A percentile compares a stretch with the other conserved stretches of the same genome.
These are phyloP conservation scores for Leptomonas seymouri DNA, from an alignment of 208 protist species.

Conservation along the genomic window DNA sequence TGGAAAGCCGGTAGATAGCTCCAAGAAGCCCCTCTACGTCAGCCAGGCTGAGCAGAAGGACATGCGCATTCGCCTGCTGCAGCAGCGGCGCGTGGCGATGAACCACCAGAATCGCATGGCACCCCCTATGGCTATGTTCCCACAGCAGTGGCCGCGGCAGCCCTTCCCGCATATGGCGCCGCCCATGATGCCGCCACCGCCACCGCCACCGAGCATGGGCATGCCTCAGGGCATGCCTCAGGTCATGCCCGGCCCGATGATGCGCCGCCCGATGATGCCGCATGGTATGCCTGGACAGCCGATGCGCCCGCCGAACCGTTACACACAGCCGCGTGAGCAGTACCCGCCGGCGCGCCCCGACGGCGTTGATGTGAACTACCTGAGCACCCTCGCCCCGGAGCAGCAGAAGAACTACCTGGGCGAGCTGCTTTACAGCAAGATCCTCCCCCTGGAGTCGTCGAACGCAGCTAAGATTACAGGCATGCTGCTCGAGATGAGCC, in stretches of 20 bases:
- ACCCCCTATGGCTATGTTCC: constrained; percentile 37
- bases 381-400: constrained; percentile 59
- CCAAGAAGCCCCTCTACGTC: constrained; percentile 94
- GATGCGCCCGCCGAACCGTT: constrained; percentile 35
- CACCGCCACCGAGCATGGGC: constrained; percentile 22
- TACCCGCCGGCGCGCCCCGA: constrained; percentile 12
- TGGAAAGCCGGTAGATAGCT: constrained; percentile 74
- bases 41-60: constrained; percentile 95
- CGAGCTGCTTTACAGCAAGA: constrained; percentile 64
- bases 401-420: constrained; percentile 81
- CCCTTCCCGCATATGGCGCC: constrained; percentile 26
- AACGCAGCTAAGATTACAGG: constrained; percentile 79
- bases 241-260: constrained; percentile 42
- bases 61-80: constrained; percentile 81
- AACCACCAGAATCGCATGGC: constrained; percentile 37
- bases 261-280: constrained; percentile 36
- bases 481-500: constrained; percentile 83
- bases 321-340: constrained; percentile 25
- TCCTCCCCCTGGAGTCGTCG: constrained; percentile 45
- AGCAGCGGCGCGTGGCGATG: constrained; percentile 63
- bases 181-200: constrained; percentile 33
- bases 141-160: constrained; percentile 36
- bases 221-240: constrained; percentile 33
- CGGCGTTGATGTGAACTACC: constrained; percentile 40
- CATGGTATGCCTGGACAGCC: constrained; percentile 31